Base-by-base conservation (phyloP, 2,329 filamentous ascomycete genomes). In the Penicillium decumbens region DNA sequence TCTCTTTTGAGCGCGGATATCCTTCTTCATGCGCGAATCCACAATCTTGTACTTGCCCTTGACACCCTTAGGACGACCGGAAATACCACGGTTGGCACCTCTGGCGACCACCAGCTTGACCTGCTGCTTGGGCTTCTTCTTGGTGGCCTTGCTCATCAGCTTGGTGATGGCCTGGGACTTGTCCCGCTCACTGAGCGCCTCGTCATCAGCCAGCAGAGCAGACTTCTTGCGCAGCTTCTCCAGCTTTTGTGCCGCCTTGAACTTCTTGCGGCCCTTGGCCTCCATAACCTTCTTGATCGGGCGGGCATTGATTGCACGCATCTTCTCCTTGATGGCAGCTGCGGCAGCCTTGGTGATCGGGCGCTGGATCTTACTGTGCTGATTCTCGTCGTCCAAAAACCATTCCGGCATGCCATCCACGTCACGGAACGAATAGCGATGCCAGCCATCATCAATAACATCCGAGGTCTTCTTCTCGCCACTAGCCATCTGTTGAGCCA, bases 281-380 rank as follows among this genome's bases (percentile, higher is more conserved):
- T 98, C 93, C 61, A 88, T 87, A 28, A 98, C 93, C 78, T 98
- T 98, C 80, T 98, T 98, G 81, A 97, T 97, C 0, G 93, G 93
- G 28, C 93, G 84, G 6, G 92, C 93, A 68, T 98, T 97, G 62
- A 95, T 81, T 0, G 93, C 91, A 28, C 92, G 87, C 66, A 88
- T 69, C 74, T 98, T 98, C 65, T 96, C 92, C 71, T 93, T 91
- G 76, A 98, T 96, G 2, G 93, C 93, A 12, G 82, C 79, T 0
- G 92, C 91, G 0, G 88, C 95, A 29, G 89, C 89, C 62, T 93
- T 93, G 43, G 85, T 90, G 63, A 95, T 92, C n/a, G 93, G 95
- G 50, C 89, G 87, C 56, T 93, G 85, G 1, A 81, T 81, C 67
- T 85, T 89, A 71, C 91, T 89, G 73, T 98, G 92, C 62, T 80